Percentiles rank a stretch among this genome's conserved stretches.
These are phyloP conservation scores for Beauveria bassiana DNA, from an alignment of 2,329 filamentous ascomycete genomes.

Conservation along the genomic window DNA sequence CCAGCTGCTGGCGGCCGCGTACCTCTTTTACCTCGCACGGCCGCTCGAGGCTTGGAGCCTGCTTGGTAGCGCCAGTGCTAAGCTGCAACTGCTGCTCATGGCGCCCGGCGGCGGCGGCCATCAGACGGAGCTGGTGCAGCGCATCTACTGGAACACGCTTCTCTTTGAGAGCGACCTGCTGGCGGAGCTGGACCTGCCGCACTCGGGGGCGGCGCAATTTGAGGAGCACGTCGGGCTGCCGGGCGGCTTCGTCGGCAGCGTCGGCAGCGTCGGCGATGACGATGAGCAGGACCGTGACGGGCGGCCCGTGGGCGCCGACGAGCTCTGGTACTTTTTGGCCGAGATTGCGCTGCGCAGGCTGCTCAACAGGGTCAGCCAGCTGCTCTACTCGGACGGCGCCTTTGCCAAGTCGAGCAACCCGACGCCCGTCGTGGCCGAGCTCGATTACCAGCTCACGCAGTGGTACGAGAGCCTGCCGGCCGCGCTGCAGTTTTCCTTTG, in stretches of 20 bases:
- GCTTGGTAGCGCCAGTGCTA: slow-evolving; percentile 71
- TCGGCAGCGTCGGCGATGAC: slow-evolving; percentile 38
- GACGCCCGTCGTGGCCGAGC: slow-evolving; percentile 69
- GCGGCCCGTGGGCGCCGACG: slow-evolving; percentile 60
- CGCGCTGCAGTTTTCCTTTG: slow-evolving; percentile 70
- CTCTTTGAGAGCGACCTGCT: slow-evolving; percentile 75
- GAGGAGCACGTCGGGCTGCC: slow-evolving; percentile 75
- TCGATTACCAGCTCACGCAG: slow-evolving; percentile 75
- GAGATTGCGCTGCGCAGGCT: slow-evolving; percentile 73
- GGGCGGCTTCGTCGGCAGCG: slow-evolving; percentile 60
- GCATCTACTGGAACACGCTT: slow-evolving; percentile 78
- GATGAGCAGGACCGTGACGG: slow-evolving; percentile 36
- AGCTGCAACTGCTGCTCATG: slow-evolving; percentile 70
- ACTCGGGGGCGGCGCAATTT: slow-evolving; percentile 75
- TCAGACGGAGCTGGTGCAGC: slow-evolving; percentile 64
- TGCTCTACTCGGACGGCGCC: slow-evolving; percentile 69
- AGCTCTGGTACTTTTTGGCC: slow-evolving; percentile 79
- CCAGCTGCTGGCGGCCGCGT: slow-evolving; percentile 72
- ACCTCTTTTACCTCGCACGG: slow-evolving; percentile 74
- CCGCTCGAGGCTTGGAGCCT: slow-evolving; percentile 79
- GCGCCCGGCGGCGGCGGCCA: slow-evolving; percentile 59
- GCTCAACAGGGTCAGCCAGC: slow-evolving; percentile 69
- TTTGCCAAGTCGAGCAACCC: slow-evolving; percentile 64
- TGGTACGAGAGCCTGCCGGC: slow-evolving; percentile 76
- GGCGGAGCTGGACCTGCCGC: slow-evolving; percentile 71